phyloP scores from a whole-genome alignment of 352 stramenopile species.

The Phytophthora macrochlamydospora region DNA sequence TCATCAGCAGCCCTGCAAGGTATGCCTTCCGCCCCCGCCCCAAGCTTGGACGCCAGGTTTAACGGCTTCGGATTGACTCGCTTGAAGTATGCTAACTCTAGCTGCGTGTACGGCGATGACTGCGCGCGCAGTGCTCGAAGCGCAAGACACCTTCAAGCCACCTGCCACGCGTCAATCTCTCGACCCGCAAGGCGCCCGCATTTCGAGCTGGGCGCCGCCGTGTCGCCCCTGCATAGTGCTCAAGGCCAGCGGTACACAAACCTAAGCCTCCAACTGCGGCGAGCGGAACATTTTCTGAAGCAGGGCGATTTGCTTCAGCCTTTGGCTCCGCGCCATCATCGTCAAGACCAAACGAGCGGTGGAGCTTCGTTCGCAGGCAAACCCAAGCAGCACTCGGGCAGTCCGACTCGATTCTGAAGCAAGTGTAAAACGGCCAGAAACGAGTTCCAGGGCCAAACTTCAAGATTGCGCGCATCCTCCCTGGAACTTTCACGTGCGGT shows the following conservation, averaged over 20 bases:
- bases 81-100: constrained; percentile 10
- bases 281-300: neutral
- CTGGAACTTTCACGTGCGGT: no score
- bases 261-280: neutral
- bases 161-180: constrained; percentile 1
- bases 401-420: no score
- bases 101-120: constrained; percentile 43
- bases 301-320: constrained; percentile 8
- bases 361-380: neutral
- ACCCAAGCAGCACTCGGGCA: neutral
- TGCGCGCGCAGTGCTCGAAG: constrained; percentile 17
- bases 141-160: constrained; percentile 29
- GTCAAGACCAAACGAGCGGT: neutral
- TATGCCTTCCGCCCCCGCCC: no score
- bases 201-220: neutral
- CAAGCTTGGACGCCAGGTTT: constrained; percentile 12
- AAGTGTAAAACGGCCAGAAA: constrained; percentile 1
- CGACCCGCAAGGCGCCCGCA: neutral
- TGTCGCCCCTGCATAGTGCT: neutral
- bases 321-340: neutral
- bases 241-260: neutral
- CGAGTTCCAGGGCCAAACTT: constrained; percentile 1
- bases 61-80: constrained; percentile 6
- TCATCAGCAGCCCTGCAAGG: no score
- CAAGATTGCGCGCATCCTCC: neutral